Evolutionary conservation across 2,329 filamentous ascomycete genomes (phyloP).

Genomic region (Diaporthe sp.): DNA sequence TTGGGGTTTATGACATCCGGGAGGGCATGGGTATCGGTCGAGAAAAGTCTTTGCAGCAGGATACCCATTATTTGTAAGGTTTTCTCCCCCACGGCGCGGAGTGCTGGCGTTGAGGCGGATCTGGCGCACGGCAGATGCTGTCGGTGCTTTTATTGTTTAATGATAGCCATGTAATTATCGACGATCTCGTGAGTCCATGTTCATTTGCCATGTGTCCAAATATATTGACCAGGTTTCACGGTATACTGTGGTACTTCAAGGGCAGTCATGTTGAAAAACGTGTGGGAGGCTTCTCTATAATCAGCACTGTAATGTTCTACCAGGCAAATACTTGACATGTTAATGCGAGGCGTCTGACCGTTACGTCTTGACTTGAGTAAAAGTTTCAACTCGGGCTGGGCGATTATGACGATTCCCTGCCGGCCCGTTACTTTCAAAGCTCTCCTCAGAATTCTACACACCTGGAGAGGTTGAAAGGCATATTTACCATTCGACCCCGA

Average conservation of each 20-base stretch:
- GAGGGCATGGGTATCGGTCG: constrained; percentile 44
- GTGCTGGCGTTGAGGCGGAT: constrained; percentile 54
- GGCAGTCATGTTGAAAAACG: background rate
- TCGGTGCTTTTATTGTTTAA: constrained; percentile 16
- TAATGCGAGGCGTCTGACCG: too few species aligned
- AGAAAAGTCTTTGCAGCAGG: constrained; percentile 26
- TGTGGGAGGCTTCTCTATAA: background rate
- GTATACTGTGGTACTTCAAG: background rate
- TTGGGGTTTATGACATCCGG: constrained; percentile 54
- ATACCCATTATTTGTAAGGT: constrained; percentile 27
- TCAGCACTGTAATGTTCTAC: background rate
- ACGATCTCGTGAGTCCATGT: background rate
- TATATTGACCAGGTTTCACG: background rate
- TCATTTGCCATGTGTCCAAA: background rate
- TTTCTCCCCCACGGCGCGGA: constrained; percentile 32
- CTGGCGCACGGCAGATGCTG: background rate
- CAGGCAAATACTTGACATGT: background rate
- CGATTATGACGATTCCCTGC: background rate
- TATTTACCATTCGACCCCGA: background rate
- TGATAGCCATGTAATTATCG: background rate
- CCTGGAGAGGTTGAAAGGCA: background rate
- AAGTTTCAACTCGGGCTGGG: background rate
- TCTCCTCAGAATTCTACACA: background rate
- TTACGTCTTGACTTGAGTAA: background rate
- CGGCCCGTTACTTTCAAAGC: too few species aligned